Evolutionary conservation across 2,329 filamentous ascomycete species (phyloP).

Genomic region (Helminthosporium solani): DNA sequence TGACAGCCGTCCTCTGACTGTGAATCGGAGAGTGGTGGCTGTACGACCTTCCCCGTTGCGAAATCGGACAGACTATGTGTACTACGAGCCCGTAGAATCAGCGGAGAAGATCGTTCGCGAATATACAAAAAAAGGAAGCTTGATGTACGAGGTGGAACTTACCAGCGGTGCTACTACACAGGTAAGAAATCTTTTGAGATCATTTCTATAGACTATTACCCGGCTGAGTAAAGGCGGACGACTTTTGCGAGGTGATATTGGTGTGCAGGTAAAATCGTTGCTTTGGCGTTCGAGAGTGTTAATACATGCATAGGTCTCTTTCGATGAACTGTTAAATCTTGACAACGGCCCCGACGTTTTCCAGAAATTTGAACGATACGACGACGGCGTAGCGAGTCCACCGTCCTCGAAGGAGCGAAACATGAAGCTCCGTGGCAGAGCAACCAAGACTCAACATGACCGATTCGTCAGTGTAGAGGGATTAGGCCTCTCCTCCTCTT

Average conservation of each 20-base stretch:
- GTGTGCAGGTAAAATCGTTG: slow-evolving; percentile 6
- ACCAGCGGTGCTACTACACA: slow-evolving; percentile 41
- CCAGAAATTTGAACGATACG: slow-evolving; percentile 40
- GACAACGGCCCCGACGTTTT: slow-evolving; percentile 52
- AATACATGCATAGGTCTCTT: slow-evolving; percentile 44
- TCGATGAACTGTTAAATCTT: slow-evolving; percentile 47
- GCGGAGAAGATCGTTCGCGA: slow-evolving; percentile 47
- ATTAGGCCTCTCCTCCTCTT: slow-evolving; percentile 35
- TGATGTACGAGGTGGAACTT: slow-evolving; percentile 47
- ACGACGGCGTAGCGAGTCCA: slow-evolving; percentile 18
- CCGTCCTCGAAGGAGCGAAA: slow-evolving; percentile 14
- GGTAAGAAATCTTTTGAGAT: slow-evolving; percentile 41
- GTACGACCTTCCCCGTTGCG: slow-evolving; percentile 28
- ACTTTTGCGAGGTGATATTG: not conserved
- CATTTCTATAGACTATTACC: not conserved
- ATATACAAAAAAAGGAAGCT: slow-evolving; percentile 27
- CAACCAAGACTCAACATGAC: slow-evolving; percentile 13
- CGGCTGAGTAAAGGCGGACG: not conserved
- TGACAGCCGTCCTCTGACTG: not conserved
- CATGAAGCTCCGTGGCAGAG: slow-evolving; percentile 29
- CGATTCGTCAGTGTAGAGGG: slow-evolving; percentile 34
- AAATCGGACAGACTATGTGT: slow-evolving; percentile 36
- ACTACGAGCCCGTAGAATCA: slow-evolving; percentile 31
- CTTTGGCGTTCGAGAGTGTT: too few species aligned
- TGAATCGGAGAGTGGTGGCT: slow-evolving; percentile 17